phyloP scores from a whole-genome alignment of 306 rosid genomes.

The Lotus japonicus region DNA sequence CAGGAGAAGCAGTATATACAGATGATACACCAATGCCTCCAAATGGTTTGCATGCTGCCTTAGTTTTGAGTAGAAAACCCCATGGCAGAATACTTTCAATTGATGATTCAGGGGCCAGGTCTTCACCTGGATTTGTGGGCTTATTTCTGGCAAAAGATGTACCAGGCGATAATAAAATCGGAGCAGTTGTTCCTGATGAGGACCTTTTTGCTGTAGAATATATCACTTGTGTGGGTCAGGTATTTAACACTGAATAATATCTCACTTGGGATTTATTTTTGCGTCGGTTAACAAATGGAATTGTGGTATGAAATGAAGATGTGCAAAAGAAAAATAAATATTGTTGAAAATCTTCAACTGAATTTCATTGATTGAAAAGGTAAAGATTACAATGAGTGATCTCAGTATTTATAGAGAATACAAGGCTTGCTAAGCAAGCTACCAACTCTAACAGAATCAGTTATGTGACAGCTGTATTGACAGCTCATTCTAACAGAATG shows the following conservation, averaged over 20 bases:
- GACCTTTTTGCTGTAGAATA: conserved; percentile 75
- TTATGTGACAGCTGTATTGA: too few species aligned
- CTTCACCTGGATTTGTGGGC: conserved; percentile 72
- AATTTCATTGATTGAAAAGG: too few species aligned
- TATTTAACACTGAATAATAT: conserved; percentile 26
- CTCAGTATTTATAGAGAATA: too few species aligned
- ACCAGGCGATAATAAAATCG: conserved; percentile 66
- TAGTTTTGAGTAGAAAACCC: conserved; percentile 77
- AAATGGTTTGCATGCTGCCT: conserved; percentile 80
- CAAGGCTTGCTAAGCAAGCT: too few species aligned
- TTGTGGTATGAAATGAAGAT: neutral
- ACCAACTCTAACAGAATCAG: too few species aligned
- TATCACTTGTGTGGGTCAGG: conserved; percentile 95
- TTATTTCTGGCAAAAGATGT: conserved; percentile 63
- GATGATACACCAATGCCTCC: conserved; percentile 69
- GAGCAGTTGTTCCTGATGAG: conserved; percentile 71
- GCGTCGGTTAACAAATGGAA: neutral
- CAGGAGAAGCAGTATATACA: conserved; percentile 90
- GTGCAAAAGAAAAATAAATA: too few species aligned
- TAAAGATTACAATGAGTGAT: too few species aligned
- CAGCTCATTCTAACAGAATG: too few species aligned
- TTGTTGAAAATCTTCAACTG: too few species aligned
- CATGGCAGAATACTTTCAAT: conserved; percentile 79
- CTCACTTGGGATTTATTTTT: neutral
- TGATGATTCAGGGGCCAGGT: conserved; percentile 56